Conservation (phyloP, 331 rosid genomes). For the Quercus lobata region DNA sequence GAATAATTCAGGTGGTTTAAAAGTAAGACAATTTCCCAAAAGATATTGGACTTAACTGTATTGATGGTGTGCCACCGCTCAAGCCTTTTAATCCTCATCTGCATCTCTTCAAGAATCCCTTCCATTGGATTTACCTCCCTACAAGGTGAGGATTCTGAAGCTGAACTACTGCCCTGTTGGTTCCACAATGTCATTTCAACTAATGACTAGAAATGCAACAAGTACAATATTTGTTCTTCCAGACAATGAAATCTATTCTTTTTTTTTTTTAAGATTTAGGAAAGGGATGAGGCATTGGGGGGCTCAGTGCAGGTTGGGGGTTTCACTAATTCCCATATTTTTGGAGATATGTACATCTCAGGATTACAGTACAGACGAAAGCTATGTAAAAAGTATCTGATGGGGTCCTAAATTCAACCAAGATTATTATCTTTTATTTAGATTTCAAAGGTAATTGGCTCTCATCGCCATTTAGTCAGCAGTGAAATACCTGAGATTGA, state of each 20-base stretch:
- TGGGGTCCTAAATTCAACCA: neutral
- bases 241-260: neutral
- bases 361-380: neutral
- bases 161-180: constrained; percentile 66
- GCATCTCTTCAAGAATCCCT: constrained; percentile 86
- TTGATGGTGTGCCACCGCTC: constrained; percentile 95
- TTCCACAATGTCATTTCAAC: constrained; percentile 17
- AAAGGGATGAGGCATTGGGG: neutral
- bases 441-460: neutral
- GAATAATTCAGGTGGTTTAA: neutral
- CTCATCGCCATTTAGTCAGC: neutral
- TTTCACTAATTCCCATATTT: neutral
- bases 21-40: neutral
- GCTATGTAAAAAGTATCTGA: neutral
- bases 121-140: constrained; percentile 68
- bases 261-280: neutral
- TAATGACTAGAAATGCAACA: constrained; percentile 17
- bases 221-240: neutral
- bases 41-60: constrained; percentile 52
- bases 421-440: neutral
- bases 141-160: constrained; percentile 77
- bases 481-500: constrained; percentile 76
- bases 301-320: neutral
- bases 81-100: constrained; percentile 81
- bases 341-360: neutral